Percentiles rank a stretch among this genome's conserved stretches.
These are phyloP conservation scores for Globisporangium yorkense DNA, from an alignment of 352 stramenopile genomes.

Conservation along the genomic window DNA sequence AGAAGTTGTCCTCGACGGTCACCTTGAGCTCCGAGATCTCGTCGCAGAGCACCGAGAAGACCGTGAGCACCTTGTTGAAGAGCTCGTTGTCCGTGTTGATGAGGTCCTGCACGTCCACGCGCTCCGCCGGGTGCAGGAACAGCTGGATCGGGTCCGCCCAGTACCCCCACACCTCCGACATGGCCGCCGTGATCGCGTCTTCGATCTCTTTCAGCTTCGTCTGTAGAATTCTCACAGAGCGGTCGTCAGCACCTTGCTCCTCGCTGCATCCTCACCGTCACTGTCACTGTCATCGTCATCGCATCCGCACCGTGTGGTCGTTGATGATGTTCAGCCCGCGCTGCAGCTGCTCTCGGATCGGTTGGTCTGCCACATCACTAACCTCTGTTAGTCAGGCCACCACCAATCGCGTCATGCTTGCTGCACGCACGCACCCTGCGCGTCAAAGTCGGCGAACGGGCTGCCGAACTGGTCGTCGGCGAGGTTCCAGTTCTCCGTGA, in stretches of 20 bases:
- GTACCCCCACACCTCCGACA: conserved; percentile 89
- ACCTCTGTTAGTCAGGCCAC: too few relatives aligned
- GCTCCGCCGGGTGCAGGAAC: conserved; percentile 76
- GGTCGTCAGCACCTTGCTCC: not conserved
- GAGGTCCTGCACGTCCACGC: conserved; percentile 83
- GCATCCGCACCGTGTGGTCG: conserved; percentile 63
- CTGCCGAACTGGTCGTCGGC: conserved; percentile 72
- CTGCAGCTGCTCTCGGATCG: conserved; percentile 78
- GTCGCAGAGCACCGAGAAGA: conserved; percentile 87
- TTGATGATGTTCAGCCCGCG: conserved; percentile 82
- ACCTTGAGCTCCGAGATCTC: conserved; percentile 89
- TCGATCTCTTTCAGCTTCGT: conserved; percentile 86
- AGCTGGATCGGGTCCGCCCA: conserved; percentile 84
- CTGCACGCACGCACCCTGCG: conserved; percentile 37
- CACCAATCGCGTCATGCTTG: not conserved
- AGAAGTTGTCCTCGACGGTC: conserved; percentile 88
- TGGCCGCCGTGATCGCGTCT: conserved; percentile 76
- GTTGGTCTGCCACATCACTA: conserved; percentile 40
- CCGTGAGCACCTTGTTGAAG: conserved; percentile 87
- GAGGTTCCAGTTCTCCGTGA: conserved; percentile 86
- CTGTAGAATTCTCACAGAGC: conserved; percentile 15
- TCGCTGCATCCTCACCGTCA: not conserved
- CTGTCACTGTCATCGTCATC: too few relatives aligned
- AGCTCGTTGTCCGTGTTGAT: conserved; percentile 88
- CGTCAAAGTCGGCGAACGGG: conserved; percentile 74